Percentiles rank a stretch among this genome's conserved stretches.
Evolutionary conservation across 768 basidiomycete genomes (phyloP).

Genomic region (Mycena chlorophos): DNA sequence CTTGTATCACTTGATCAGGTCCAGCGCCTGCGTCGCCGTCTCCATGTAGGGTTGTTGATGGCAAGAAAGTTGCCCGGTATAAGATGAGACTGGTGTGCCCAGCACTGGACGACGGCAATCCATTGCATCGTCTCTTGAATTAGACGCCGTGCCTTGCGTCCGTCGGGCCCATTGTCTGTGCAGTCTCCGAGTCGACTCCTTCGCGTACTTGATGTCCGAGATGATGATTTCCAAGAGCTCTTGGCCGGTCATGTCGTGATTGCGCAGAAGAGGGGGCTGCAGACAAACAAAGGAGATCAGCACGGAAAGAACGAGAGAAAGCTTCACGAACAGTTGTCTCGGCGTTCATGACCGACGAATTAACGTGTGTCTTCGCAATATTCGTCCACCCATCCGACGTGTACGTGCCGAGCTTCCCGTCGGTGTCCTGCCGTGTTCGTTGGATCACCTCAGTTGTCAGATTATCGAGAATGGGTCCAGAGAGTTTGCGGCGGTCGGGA

Average conservation of each 20-base stretch:
- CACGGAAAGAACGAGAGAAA: slow-evolving; percentile 1
- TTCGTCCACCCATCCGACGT: slow-evolving; percentile 35
- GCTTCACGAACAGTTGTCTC: slow-evolving; percentile 21
- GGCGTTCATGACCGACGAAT: slow-evolving; percentile 28
- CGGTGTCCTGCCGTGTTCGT: slow-evolving; percentile 7
- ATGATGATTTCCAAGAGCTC: neutral
- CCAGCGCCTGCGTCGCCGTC: slow-evolving; percentile 15
- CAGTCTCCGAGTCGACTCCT: slow-evolving; percentile 13
- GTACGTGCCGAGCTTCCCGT: slow-evolving; percentile 27
- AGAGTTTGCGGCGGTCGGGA: slow-evolving; percentile 7
- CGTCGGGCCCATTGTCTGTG: slow-evolving; percentile 29
- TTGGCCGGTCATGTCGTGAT: slow-evolving; percentile 24
- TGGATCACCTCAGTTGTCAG: slow-evolving; percentile 2
- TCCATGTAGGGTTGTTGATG: slow-evolving; percentile 13
- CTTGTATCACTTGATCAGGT: slow-evolving; percentile 33
- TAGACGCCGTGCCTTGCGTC: slow-evolving; percentile 24
- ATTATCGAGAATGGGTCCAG: slow-evolving; percentile 8
- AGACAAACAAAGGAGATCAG: neutral
- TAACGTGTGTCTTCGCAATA: slow-evolving; percentile 25
- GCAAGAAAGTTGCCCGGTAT: slow-evolving; percentile 33
- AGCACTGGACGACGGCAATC: slow-evolving; percentile 25
- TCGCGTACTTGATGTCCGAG: neutral
- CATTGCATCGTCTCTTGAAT: slow-evolving; percentile 5
- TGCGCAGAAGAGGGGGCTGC: slow-evolving; percentile 23
- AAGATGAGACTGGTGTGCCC: slow-evolving; percentile 32